These are phyloP conservation scores for Aspergillus homomorphus DNA, from an alignment of 495 filamentous ascomycete species.

Conservation along the genomic window DNA sequence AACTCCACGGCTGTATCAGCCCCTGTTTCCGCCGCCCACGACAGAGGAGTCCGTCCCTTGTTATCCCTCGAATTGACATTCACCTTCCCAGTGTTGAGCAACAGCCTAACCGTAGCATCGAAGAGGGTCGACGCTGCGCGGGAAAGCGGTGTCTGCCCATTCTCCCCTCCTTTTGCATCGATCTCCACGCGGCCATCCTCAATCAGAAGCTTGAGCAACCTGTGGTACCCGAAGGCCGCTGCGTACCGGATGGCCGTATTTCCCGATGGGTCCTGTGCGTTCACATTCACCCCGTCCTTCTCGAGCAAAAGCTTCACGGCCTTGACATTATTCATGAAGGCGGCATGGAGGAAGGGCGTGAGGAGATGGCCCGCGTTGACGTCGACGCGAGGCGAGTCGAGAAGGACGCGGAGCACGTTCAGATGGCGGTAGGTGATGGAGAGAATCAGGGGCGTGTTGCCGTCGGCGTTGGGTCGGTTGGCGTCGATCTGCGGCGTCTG, in stretches of 20 bases:
- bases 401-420: neutral
- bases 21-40: neutral
- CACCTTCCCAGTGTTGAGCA: neutral
- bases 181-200: neutral
- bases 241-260: constrained; percentile 8
- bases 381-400: neutral
- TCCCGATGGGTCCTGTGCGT: neutral
- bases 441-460: neutral
- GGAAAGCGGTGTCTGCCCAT: neutral
- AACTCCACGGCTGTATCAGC: neutral
- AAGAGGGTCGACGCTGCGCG: neutral
- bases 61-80: neutral
- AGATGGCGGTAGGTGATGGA: neutral
- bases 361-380: neutral
- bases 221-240: neutral
- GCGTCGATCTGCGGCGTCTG: constrained; percentile 1
- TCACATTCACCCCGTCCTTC: constrained; percentile 5
- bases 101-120: neutral
- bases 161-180: neutral
- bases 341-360: neutral
- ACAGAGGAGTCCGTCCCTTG: neutral
- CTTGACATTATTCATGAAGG: neutral
- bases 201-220: neutral
- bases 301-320: neutral
- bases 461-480: neutral